phyloP scores from a whole-genome alignment of 2,329 filamentous ascomycete species.

The Paradendryphiella salina region DNA sequence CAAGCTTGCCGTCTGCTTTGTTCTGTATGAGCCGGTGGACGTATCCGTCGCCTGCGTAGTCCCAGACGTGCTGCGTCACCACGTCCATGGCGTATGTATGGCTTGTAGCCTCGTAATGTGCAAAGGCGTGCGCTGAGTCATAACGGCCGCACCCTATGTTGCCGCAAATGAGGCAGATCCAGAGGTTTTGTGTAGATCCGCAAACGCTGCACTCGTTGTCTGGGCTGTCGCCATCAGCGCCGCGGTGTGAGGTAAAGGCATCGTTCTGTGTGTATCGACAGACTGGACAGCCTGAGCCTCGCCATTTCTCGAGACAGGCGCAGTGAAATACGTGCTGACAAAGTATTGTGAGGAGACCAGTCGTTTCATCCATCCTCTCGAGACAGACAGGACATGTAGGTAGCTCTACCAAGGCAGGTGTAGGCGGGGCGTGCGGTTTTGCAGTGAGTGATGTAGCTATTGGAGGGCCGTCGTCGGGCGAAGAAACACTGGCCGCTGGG shows the following conservation, averaged over 20 bases:
- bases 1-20: conserved; percentile 88
- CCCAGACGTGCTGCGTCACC: conserved; percentile 94
- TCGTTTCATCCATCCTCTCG: conserved; percentile 97
- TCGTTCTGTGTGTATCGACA: conserved; percentile 83
- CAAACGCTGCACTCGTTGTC: conserved; percentile 81
- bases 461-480: conserved; percentile 39
- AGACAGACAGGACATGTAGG: conserved; percentile 96
- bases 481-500: conserved; percentile 36
- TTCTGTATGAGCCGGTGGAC: conserved; percentile 94
- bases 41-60: conserved; percentile 94
- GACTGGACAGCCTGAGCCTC: conserved; percentile 88
- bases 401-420: conserved; percentile 83
- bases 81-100: conserved; percentile 94
- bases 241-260: conserved; percentile 37
- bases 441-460: conserved; percentile 55
- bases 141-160: conserved; percentile 93
- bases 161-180: conserved; percentile 94
- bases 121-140: conserved; percentile 89
- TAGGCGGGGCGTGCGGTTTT: conserved; percentile 71
- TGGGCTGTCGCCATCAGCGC: conserved; percentile 47
- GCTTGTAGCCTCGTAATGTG: conserved; percentile 85
- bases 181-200: conserved; percentile 78
- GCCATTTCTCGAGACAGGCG: conserved; percentile 94
- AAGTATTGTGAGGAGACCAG: conserved; percentile 89
- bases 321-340: conserved; percentile 99